Evolutionary conservation across 306 rosid species (phyloP).

Genomic region (Rubus parviflorus): DNA sequence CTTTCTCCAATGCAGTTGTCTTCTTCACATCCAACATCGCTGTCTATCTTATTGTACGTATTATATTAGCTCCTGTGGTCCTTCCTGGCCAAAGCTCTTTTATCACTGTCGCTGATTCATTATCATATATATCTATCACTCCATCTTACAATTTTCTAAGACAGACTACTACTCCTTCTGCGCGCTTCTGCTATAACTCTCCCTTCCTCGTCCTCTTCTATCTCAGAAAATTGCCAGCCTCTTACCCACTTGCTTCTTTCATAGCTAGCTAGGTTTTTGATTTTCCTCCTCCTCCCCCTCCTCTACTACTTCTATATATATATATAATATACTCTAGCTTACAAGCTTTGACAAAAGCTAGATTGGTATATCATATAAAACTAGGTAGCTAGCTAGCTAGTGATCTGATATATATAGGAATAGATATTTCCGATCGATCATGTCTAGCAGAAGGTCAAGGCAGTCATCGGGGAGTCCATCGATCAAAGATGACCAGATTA

Average conservation of each 20-base stretch:
- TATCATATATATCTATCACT: neutral
- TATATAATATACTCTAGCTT: neutral
- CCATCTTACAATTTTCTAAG: conserved; percentile 6
- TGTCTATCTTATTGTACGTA: conserved; percentile 49
- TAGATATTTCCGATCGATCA: conserved; percentile 6
- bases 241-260: conserved; percentile 5
- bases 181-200: neutral
- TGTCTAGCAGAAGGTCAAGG: conserved; percentile 97
- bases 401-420: neutral
- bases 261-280: neutral
- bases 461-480: conserved; percentile 59
- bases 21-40: conserved; percentile 70
- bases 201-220: conserved; percentile 7
- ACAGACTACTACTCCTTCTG: neutral
- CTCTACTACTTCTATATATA: neutral
- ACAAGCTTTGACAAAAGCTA: neutral
- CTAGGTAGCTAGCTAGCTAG: neutral
- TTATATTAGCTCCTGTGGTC: conserved; percentile 49
- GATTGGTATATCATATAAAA: neutral
- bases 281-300: neutral
- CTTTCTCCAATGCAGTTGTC: conserved; percentile 78
- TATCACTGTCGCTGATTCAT: conserved; percentile 48
- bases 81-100: conserved; percentile 44
- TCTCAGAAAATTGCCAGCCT: neutral
- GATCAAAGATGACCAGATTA: conserved; percentile 94